Evolutionary conservation across 495 filamentous ascomycete genomes (phyloP).

Genomic region (Neurospora sp.): DNA sequence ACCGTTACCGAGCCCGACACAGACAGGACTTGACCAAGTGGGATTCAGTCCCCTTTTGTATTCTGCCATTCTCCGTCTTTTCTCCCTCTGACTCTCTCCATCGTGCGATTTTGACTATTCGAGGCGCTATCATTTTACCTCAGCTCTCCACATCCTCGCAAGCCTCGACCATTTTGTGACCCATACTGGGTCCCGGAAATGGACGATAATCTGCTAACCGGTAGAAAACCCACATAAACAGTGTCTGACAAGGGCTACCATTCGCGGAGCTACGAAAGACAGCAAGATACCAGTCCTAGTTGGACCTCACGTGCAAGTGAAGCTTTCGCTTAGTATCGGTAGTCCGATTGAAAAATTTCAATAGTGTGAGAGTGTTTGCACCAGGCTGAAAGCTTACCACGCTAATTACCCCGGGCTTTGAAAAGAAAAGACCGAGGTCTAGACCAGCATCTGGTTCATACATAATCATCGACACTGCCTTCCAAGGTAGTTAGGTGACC

Average conservation of each 20-base stretch:
- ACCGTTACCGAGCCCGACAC: background rate
- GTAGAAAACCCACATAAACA: background rate
- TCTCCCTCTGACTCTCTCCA: background rate
- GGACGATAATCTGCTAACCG: background rate
- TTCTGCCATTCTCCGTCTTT: background rate
- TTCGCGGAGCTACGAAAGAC: background rate
- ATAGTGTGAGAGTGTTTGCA: background rate
- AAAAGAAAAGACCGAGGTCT: background rate
- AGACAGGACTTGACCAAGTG: background rate
- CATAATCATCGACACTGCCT: too few species aligned
- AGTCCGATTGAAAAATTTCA: background rate
- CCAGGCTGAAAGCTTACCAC: background rate
- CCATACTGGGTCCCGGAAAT: background rate
- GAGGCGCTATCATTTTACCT: background rate
- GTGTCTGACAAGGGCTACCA: background rate
- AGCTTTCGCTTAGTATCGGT: background rate
- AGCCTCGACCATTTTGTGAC: background rate
- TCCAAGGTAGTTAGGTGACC: too few species aligned
- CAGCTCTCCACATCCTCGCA: background rate
- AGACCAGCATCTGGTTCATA: background rate
- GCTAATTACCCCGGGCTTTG: background rate
- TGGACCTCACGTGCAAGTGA: background rate
- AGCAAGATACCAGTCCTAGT: background rate
- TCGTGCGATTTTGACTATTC: background rate
- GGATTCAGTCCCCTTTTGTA: background rate